These are phyloP conservation scores for Auxenochlorella pyrenoidosa DNA, from an alignment of 139 green algal genomes.

Conservation along the genomic window DNA sequence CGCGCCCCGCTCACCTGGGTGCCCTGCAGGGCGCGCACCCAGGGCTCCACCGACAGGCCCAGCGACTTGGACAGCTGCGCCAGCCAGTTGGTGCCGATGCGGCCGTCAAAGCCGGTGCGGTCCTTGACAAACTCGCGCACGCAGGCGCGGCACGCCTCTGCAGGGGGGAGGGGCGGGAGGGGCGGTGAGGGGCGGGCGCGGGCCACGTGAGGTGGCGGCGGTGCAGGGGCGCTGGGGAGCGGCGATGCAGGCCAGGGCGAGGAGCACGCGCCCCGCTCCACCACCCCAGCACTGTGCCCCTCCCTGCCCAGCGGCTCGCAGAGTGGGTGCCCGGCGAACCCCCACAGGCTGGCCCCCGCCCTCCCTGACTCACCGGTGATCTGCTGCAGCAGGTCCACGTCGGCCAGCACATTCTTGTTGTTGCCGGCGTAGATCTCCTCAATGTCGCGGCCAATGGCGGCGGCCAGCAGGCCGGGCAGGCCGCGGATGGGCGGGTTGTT, in stretches of 20 bases:
- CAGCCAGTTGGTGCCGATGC: conserved; percentile 50
- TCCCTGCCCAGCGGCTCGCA: too few relatives aligned
- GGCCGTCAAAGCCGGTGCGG: conserved; percentile 74
- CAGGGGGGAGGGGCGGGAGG: neutral
- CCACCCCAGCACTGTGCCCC: too few relatives aligned
- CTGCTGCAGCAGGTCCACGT: conserved; percentile 83
- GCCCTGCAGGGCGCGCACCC: conserved; percentile 49
- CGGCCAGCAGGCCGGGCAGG: conserved; percentile 92
- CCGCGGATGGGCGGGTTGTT: conserved; percentile 85
- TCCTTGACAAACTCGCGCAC: conserved; percentile 93
- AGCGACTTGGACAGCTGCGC: conserved; percentile 38
- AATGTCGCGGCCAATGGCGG: conserved; percentile 88
- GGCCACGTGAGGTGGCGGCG: too few relatives aligned
- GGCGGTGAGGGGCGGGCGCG: too few relatives aligned
- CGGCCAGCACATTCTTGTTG: conserved; percentile 88
- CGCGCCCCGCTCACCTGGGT: conserved; percentile 7
- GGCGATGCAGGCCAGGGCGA: too few relatives aligned
- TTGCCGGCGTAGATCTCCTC: conserved; percentile 92
- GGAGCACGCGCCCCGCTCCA: too few relatives aligned
- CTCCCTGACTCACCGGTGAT: conserved; percentile 1
- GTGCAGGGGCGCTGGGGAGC: too few relatives aligned
- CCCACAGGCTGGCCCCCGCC: too few relatives aligned
- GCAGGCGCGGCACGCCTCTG: conserved; percentile 54
- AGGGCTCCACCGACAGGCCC: conserved; percentile 74
- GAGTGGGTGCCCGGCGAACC: too few relatives aligned